Conservation (phyloP, 495 filamentous ascomycete species). For the Xylaria flabelliformis region DNA sequence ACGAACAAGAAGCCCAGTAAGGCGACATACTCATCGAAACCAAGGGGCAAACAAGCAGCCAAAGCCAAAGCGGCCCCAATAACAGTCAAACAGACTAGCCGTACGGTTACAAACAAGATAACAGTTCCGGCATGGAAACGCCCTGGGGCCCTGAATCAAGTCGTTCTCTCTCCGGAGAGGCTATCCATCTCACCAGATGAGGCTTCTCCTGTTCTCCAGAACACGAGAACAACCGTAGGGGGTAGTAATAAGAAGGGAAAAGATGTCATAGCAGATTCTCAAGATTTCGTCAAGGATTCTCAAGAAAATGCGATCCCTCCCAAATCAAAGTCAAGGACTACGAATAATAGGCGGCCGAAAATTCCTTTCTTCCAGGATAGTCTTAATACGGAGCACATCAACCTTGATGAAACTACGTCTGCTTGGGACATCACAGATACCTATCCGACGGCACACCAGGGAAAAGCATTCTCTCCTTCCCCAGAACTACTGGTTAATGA, state of each 20-base stretch:
- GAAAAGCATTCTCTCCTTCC: background rate
- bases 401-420: background rate
- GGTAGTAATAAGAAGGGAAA: background rate
- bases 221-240: background rate
- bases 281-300: background rate
- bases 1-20: background rate
- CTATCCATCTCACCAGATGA: background rate
- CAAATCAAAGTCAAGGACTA: slow-evolving; percentile 2
- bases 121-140: background rate
- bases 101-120: background rate
- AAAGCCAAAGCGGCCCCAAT: background rate
- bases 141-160: background rate
- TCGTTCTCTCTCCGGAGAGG: background rate
- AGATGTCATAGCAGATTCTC: slow-evolving; percentile 18
- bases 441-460: background rate
- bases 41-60: background rate
- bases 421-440: background rate
- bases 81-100: background rate
- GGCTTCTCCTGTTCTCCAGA: background rate
- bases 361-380: background rate
- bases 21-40: background rate
- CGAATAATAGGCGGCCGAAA: slow-evolving; percentile 7
- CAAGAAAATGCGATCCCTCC: background rate
- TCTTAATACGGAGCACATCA: background rate
- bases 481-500: background rate